These are phyloP conservation scores for Cercophora scortea DNA, from an alignment of 495 filamentous ascomycete genomes.

Conservation along the genomic window DNA sequence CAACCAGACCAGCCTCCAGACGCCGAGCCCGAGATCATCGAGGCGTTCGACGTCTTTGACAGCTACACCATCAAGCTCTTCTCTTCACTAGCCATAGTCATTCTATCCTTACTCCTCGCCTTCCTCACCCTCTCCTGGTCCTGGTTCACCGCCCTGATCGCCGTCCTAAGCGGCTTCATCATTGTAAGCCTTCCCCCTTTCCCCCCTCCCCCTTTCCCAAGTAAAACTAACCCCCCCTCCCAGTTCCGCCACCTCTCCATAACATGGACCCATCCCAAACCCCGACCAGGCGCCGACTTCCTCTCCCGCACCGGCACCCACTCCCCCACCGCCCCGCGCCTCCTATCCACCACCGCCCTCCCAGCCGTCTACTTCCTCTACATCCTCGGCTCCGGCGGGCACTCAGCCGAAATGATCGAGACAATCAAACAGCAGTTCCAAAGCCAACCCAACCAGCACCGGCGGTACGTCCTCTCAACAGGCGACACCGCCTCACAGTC, in stretches of 20 bases:
- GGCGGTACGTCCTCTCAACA: constrained; percentile 73
- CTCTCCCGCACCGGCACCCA: neutral
- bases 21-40: no score
- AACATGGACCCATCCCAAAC: neutral
- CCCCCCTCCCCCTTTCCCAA: neutral
- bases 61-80: constrained; percentile 8
- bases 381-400: constrained; percentile 86
- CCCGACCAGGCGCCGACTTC: neutral
- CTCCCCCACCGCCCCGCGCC: neutral
- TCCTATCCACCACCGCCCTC: constrained; percentile 16
- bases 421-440: constrained; percentile 52
- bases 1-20: neutral
- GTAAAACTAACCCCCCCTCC: constrained; percentile 1
- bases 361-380: constrained; percentile 62
- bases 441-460: constrained; percentile 45
- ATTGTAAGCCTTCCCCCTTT: constrained; percentile 11
- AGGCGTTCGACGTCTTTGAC: constrained; percentile 1
- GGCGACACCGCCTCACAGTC: constrained; percentile 64
- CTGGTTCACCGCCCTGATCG: constrained; percentile 9
- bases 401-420: constrained; percentile 88
- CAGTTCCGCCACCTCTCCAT: constrained; percentile 16
- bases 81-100: constrained; percentile 1
- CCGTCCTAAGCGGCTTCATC: constrained; percentile 9
- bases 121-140: constrained; percentile 12
- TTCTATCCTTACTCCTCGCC: neutral